Base-by-base conservation (phyloP, 768 basidiomycete species). In the Boletus pseudo-olivaceus region DNA sequence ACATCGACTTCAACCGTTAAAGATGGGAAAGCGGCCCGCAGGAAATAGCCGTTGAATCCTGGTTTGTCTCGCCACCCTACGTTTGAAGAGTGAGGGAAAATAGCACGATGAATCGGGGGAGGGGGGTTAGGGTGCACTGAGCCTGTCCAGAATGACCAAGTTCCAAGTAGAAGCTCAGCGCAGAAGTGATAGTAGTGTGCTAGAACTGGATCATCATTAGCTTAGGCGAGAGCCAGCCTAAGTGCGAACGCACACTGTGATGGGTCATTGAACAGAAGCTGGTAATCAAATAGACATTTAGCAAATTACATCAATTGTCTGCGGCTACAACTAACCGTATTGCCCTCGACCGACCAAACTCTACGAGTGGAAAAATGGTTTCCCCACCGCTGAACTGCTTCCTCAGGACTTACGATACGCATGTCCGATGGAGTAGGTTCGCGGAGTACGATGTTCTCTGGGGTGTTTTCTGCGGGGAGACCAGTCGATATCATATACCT, bases 181-280 rank as follows among this genome's bases (percentile, higher is more conserved):
- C 87, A 87, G 55, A 90, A 85, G 70, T 93, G 92, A 70, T 93
- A 93, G 68, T 92, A 93, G 67, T 93, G 92, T 43, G 77, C 74
- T n/a, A 93, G 77, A 77, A 93, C 72, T 75, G 34, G 23, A 27
- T 6, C 3, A 34, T n/a, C 9, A 32, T 59, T 35, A 60, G 49
- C 20, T 42, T 17, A 12, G 29, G 26, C 6, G 29, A 23, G 57
- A 37, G 30, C 14, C 33, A 29, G 19, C 34, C 27, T 6, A 23
- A n/a, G 33, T 41, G 34, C 20, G n/a, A 41, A 55, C 71, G 29
- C 45, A 72, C 73, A 88, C 63, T 90, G 88, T 2, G 67, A 53
- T 0, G 89, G 87, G 56, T 90, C 89, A 65, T 88, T 88, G 62
- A 85, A 76, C 35, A 84, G 67, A 11, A 83, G 59, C 82, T 84